Evolutionary conservation across 805 yeast genomes (phyloP).

Genomic region (Ogataea henricii): DNA sequence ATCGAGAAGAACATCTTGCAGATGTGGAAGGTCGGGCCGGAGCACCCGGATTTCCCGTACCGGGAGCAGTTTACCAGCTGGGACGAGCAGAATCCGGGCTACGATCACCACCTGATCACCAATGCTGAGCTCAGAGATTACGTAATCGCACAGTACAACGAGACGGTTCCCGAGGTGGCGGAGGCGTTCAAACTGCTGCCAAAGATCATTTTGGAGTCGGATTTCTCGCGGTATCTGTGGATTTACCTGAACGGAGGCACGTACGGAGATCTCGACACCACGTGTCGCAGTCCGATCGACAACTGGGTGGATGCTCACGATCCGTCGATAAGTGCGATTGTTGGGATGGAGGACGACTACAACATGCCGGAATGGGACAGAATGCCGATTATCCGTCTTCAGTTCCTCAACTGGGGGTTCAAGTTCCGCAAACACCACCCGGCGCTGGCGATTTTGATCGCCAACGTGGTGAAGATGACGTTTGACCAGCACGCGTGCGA

Average conservation of each 20-base stretch:
- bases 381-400: slow-evolving; percentile 45
- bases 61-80: slow-evolving; percentile 12
- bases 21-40: slow-evolving; percentile 24
- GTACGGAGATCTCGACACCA: slow-evolving; percentile 54
- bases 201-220: slow-evolving; percentile 47
- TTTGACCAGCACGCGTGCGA: slow-evolving; percentile 39
- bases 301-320: slow-evolving; percentile 53
- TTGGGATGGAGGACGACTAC: slow-evolving; percentile 51
- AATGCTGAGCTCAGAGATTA: slow-evolving; percentile 11
- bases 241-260: slow-evolving; percentile 53
- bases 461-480: slow-evolving; percentile 47
- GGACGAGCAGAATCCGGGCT: slow-evolving; percentile 20
- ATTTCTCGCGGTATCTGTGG: slow-evolving; percentile 52
- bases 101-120: slow-evolving; percentile 15
- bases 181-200: slow-evolving; percentile 50
- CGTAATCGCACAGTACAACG: slow-evolving; percentile 16
- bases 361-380: slow-evolving; percentile 47
- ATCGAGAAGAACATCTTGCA: slow-evolving; percentile 25
- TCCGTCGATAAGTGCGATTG: slow-evolving; percentile 46
- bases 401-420: slow-evolving; percentile 54
- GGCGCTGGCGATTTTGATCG: slow-evolving; percentile 48
- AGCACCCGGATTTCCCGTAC: slow-evolving; percentile 16
- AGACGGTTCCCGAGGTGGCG: slow-evolving; percentile 44
- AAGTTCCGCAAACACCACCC: slow-evolving; percentile 61
- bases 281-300: slow-evolving; percentile 42